Conservation (phyloP, 164 flowering plant genomes). For the Liquidambar formosana region DNA sequence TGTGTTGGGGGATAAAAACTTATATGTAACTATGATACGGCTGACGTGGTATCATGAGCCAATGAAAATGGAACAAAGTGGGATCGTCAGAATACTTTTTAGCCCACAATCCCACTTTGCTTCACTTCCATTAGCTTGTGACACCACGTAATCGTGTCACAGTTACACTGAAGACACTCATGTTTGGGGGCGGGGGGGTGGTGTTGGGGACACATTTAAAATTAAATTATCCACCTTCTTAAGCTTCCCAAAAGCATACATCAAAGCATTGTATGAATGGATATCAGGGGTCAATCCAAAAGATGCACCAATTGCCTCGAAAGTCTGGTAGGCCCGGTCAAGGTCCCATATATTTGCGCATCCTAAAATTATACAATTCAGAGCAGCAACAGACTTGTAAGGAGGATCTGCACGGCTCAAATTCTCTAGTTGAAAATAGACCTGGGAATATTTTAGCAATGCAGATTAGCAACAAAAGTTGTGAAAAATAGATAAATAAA, state of each 20-base stretch:
- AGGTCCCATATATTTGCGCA: constrained; percentile 97
- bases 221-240: constrained; percentile 58
- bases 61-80: too few relatives aligned
- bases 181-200: too few relatives aligned
- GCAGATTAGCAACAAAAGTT: constrained; percentile 6
- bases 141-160: too few relatives aligned
- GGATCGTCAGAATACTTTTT: too few relatives aligned
- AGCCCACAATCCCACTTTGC: too few relatives aligned
- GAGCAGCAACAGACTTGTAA: constrained; percentile 92
- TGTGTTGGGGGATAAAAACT: too few relatives aligned
- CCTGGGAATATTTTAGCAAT: constrained; percentile 43
- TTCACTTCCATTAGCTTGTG: too few relatives aligned
- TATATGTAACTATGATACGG: too few relatives aligned
- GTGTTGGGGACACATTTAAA: too few relatives aligned
- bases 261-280: constrained; percentile 90
- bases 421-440: constrained; percentile 91
- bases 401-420: constrained; percentile 81
- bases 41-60: too few relatives aligned
- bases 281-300: constrained; percentile 81
- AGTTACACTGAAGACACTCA: too few relatives aligned
- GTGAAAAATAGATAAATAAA: background rate
- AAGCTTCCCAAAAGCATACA: constrained; percentile 87
- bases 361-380: constrained; percentile 87
- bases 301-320: constrained; percentile 63
- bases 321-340: constrained; percentile 93